These are phyloP conservation scores for Lecanicillium sp. DNA, from an alignment of 2,329 filamentous ascomycete genomes.

Conservation along the genomic window DNA sequence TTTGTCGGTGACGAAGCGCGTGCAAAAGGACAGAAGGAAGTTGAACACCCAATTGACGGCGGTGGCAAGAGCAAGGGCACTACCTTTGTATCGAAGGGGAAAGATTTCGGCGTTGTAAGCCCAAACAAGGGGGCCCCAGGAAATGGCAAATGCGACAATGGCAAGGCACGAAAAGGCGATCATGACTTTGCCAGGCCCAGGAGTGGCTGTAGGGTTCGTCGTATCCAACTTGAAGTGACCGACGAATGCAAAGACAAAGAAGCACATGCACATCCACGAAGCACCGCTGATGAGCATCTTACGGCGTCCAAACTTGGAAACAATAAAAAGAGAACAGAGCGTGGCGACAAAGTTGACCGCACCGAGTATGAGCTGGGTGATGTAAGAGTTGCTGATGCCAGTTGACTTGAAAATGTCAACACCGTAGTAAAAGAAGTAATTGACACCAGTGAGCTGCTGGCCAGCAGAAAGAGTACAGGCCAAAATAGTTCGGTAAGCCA, in stretches of 20 bases:
- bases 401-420: conserved; percentile 58
- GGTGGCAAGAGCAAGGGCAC: conserved; percentile 47
- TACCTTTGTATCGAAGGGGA: conserved; percentile 46
- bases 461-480: conserved; percentile 56
- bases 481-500: conserved; percentile 55
- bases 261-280: conserved; percentile 49
- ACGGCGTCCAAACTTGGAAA: conserved; percentile 57
- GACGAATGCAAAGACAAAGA: conserved; percentile 41
- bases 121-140: conserved; percentile 65
- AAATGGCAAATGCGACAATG: conserved; percentile 58
- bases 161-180: conserved; percentile 63
- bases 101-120: conserved; percentile 57
- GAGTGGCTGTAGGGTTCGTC: conserved; percentile 32
- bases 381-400: conserved; percentile 56
- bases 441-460: conserved; percentile 61
- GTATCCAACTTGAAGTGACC: conserved; percentile 36
- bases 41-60: conserved; percentile 58
- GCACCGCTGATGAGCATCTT: conserved; percentile 55
- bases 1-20: conserved; percentile 61
- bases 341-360: conserved; percentile 62
- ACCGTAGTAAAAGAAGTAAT: conserved; percentile 61
- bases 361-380: conserved; percentile 59
- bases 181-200: conserved; percentile 47
- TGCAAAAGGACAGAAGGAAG: conserved; percentile 50
- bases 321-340: conserved; percentile 55